Conservation (phyloP, 2,329 filamentous ascomycete species). For the Microcyclospora tardicrescens region DNA sequence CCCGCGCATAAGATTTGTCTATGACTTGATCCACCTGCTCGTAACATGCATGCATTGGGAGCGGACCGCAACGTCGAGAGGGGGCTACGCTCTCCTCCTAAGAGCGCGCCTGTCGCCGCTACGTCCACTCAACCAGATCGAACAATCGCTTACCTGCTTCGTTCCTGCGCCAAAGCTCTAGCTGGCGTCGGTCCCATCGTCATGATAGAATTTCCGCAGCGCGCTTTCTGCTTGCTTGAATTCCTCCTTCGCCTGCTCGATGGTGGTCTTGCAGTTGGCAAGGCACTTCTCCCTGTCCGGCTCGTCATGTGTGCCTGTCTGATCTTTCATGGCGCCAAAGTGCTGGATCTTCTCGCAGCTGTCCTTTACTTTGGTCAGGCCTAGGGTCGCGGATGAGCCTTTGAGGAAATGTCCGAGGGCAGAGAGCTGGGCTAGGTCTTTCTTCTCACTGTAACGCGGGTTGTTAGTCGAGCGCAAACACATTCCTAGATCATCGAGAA, state of each 20-base stretch:
- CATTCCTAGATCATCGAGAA: slow-evolving; percentile 8
- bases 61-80: too few relatives aligned
- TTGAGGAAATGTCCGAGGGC: slow-evolving; percentile 90
- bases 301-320: slow-evolving; percentile 55
- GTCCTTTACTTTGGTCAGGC: slow-evolving; percentile 80
- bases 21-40: too few relatives aligned
- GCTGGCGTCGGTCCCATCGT: slow-evolving; percentile 7
- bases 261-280: slow-evolving; percentile 53
- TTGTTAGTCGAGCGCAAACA: neutral
- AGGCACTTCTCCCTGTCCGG: slow-evolving; percentile 56
- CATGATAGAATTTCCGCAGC: slow-evolving; percentile 55
- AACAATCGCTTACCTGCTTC: too few relatives aligned
- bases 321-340: slow-evolving; percentile 70
- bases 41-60: too few relatives aligned
- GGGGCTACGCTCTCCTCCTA: too few relatives aligned
- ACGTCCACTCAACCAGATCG: too few relatives aligned
- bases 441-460: slow-evolving; percentile 40
- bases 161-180: too few relatives aligned
- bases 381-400: slow-evolving; percentile 88
- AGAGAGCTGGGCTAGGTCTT: slow-evolving; percentile 63
- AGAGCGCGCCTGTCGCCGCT: too few relatives aligned
- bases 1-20: too few relatives aligned
- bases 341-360: slow-evolving; percentile 95
- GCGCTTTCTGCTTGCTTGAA: slow-evolving; percentile 59
- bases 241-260: slow-evolving; percentile 61